phyloP scores from a whole-genome alignment of 2,329 filamentous ascomycete species.

The Alternaria sp. region DNA sequence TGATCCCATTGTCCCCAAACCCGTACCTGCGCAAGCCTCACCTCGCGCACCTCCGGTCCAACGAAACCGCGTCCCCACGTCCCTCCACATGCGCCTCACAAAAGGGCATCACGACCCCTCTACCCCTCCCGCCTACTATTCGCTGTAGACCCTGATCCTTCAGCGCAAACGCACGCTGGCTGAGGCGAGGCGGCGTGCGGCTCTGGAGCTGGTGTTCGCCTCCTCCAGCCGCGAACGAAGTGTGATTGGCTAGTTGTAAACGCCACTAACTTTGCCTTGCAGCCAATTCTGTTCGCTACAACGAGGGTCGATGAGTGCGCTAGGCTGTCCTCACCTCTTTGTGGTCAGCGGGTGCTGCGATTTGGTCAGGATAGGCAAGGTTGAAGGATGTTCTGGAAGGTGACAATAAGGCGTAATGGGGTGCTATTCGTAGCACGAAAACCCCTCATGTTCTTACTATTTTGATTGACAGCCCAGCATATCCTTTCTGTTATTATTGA shows the following conservation, averaged over 20 bases:
- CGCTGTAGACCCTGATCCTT: not conserved
- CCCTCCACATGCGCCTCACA: not conserved
- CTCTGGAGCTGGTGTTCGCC: not conserved
- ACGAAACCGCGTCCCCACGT: not conserved
- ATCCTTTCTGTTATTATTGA: not conserved
- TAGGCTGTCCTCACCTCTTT: not conserved
- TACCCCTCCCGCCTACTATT: not conserved
- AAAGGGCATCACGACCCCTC: not conserved
- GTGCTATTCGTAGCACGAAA: not conserved
- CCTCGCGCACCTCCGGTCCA: not conserved
- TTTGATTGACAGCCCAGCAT: not conserved
- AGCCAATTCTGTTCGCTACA: conserved; percentile 4
- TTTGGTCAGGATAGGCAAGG: not conserved
- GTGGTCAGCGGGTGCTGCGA: not conserved
- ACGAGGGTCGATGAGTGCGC: not conserved
- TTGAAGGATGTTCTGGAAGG: conserved; percentile 2
- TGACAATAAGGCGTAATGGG: not conserved
- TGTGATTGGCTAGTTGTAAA: not conserved
- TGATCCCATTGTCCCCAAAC: not conserved
- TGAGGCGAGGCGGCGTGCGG: not conserved
- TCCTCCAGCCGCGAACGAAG: not conserved
- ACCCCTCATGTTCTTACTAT: conserved; percentile 11
- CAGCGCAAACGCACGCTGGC: not conserved
- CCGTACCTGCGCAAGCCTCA: not conserved
- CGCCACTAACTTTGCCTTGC: conserved; percentile 12